A percentile compares a stretch with the other conserved stretches of the same genome.
Evolutionary conservation across 768 basidiomycete species (phyloP).

Genomic region (Lepiota venenata): DNA sequence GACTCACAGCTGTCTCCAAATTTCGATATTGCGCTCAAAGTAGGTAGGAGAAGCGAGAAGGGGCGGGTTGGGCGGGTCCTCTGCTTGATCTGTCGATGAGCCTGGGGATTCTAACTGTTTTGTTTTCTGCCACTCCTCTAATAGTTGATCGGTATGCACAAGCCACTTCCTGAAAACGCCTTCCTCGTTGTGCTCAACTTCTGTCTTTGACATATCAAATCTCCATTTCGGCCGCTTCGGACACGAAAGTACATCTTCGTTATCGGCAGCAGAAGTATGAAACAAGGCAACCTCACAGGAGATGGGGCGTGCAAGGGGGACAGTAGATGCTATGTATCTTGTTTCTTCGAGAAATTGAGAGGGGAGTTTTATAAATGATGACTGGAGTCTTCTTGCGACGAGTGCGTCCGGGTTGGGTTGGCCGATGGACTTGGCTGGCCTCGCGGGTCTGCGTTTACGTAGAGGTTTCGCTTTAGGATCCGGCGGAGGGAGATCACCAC

Average conservation of each 20-base stretch:
- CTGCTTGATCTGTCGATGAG: conserved; percentile 6
- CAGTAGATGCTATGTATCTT: conserved; percentile 47
- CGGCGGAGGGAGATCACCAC: conserved; percentile 57
- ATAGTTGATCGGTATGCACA: conserved; percentile 51
- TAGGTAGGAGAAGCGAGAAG: conserved; percentile 64
- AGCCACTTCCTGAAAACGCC: conserved; percentile 82
- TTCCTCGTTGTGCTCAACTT: conserved; percentile 90
- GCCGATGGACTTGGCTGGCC: conserved; percentile 24
- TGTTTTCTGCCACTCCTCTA: conserved; percentile 48
- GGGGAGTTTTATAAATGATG: conserved; percentile 64
- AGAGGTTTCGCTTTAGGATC: conserved; percentile 29
- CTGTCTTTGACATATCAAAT: conserved; percentile 81
- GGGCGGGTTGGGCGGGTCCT: conserved; percentile 8
- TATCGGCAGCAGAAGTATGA: conserved; percentile 18
- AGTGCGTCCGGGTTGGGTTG: conserved; percentile 22
- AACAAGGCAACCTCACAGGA: conserved; percentile 34
- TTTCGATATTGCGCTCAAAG: conserved; percentile 89
- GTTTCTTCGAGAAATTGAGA: conserved; percentile 58
- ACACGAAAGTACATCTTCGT: conserved; percentile 31
- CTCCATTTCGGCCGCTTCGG: conserved; percentile 85
- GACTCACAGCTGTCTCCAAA: conserved; percentile 89
- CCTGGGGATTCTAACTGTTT: conserved; percentile 12
- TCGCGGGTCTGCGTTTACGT: conserved; percentile 23
- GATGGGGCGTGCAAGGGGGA: conserved; percentile 58
- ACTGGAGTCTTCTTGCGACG: conserved; percentile 56